Evolutionary conservation across 345 rosid species (phyloP).

Genomic region (Lumnitzera racemosa): DNA sequence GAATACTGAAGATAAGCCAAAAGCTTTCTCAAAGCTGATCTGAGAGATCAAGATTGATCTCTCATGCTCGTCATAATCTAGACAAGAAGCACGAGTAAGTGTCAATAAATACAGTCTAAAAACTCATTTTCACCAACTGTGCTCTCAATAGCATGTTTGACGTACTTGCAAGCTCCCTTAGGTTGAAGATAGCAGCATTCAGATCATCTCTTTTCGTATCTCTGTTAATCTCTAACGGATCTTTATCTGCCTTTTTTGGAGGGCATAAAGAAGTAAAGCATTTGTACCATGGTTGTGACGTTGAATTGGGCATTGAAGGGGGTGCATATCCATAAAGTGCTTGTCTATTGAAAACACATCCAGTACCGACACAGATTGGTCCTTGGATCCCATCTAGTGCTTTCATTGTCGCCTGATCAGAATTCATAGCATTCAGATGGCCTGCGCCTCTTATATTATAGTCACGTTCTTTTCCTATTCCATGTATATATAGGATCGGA

Average conservation of each 20-base stretch:
- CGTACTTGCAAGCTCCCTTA: constrained; percentile 80
- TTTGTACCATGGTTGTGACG: constrained; percentile 51
- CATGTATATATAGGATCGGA: neutral
- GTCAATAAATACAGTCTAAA: neutral
- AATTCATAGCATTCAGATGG: no score
- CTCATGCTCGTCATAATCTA: constrained; percentile 31
- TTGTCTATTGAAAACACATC: constrained; percentile 95
- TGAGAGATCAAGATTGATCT: constrained; percentile 34
- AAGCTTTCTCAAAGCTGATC: constrained; percentile 34
- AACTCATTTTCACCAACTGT: no score
- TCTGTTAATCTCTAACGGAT: constrained; percentile 60
- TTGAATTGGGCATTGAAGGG: constrained; percentile 64
- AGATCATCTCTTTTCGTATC: constrained; percentile 88
- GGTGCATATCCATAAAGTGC: constrained; percentile 97
- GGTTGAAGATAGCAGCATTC: constrained; percentile 89
- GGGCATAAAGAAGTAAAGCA: constrained; percentile 68
- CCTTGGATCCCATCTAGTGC: constrained; percentile 96
- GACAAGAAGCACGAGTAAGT: neutral
- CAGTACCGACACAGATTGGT: constrained; percentile 97
- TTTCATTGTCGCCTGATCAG: constrained; percentile 77
- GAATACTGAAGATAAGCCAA: constrained; percentile 35
- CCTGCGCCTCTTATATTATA: no score
- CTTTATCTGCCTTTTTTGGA: constrained; percentile 47
- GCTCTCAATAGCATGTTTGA: neutral
- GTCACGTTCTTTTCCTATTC: no score